phyloP scores from a whole-genome alignment of 2,329 filamentous ascomycete genomes.

The Colletotrichum salicis region DNA sequence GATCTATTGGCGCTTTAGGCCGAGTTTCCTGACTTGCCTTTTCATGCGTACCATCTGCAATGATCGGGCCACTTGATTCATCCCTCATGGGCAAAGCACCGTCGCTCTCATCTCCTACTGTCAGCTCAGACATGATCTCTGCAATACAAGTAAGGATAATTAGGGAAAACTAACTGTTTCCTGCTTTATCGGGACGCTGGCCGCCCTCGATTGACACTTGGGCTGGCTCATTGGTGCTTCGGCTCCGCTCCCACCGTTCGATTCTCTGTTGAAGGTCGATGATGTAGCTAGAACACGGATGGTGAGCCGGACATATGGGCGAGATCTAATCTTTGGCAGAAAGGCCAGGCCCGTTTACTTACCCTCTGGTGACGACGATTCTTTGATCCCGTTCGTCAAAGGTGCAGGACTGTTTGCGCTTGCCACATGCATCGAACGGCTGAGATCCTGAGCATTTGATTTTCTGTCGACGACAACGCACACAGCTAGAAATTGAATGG shows the following conservation, averaged over 20 bases:
- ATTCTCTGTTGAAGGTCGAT: conserved; percentile 36
- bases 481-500: conserved; percentile 45
- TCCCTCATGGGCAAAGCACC: conserved; percentile 2
- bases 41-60: neutral
- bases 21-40: conserved; percentile 3
- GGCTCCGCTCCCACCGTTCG: conserved; percentile 26
- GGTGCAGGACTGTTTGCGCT: conserved; percentile 52
- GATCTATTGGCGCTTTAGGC: conserved; percentile 37
- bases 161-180: conserved; percentile 7
- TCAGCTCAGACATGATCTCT: neutral
- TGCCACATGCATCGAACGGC: conserved; percentile 56
- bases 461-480: conserved; percentile 56
- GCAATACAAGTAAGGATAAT: neutral
- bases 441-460: conserved; percentile 57
- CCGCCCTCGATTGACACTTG: conserved; percentile 15
- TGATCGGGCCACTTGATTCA: conserved; percentile 1
- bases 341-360: conserved; percentile 13
- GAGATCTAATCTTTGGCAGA: neutral
- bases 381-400: conserved; percentile 61
- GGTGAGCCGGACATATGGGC: conserved; percentile 6
- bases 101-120: conserved; percentile 13
- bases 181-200: conserved; percentile 4
- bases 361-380: conserved; percentile 59
- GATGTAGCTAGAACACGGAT: conserved; percentile 35
- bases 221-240: conserved; percentile 17